Evolutionary conservation across 1,284 basidiomycete species (phyloP).

Genomic region (Mycena sp.): DNA sequence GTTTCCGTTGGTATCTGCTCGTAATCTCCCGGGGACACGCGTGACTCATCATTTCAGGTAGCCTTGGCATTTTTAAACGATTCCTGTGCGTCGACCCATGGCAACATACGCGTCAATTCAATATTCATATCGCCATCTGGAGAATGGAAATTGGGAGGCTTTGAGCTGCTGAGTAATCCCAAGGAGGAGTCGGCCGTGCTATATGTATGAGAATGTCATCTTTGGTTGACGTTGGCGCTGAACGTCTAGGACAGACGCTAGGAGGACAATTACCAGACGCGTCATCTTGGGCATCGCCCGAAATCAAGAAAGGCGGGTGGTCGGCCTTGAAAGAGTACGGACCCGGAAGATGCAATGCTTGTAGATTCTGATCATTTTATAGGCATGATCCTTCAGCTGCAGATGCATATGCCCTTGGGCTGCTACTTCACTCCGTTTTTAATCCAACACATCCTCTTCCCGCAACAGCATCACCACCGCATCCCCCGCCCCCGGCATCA

Average conservation of each 20-base stretch:
- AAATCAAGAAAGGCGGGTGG: constrained; percentile 94
- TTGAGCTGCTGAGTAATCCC: constrained; percentile 88
- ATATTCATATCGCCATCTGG: constrained; percentile 92
- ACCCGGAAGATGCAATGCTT: too few species aligned
- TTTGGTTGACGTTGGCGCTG: neutral
- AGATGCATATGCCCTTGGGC: constrained; percentile 88
- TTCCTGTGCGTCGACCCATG: constrained; percentile 87
- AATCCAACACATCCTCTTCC: constrained; percentile 82
- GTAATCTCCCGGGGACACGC: neutral
- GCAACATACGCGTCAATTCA: constrained; percentile 81
- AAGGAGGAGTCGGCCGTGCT: constrained; percentile 81
- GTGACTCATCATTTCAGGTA: constrained; percentile 59
- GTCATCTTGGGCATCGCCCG: constrained; percentile 76
- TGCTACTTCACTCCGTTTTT: constrained; percentile 87
- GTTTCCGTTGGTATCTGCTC: constrained; percentile 68
- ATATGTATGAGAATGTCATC: constrained; percentile 66
- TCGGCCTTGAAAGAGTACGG: constrained; percentile 84
- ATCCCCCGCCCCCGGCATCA: constrained; percentile 75
- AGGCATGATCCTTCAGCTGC: constrained; percentile 79
- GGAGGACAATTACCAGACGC: constrained; percentile 74
- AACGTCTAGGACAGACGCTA: constrained; percentile 63
- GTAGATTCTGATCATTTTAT: too few species aligned
- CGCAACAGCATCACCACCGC: constrained; percentile 73
- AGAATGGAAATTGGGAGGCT: constrained; percentile 97
- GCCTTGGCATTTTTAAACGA: constrained; percentile 94